phyloP scores from a whole-genome alignment of 2,329 filamentous ascomycete genomes.

The Neospermospora avenae region DNA sequence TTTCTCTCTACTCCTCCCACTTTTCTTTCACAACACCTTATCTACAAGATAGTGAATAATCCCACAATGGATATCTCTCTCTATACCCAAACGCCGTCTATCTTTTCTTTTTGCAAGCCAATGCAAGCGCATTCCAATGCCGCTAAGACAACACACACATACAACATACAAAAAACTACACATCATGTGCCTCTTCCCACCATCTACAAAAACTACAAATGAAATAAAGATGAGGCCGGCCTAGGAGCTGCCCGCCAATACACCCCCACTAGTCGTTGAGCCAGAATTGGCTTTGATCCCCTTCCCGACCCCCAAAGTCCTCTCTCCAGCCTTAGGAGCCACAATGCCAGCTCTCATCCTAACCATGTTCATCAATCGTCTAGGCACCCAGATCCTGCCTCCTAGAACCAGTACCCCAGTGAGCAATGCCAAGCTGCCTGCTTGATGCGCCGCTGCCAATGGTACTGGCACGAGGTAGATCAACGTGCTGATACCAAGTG shows the following conservation, averaged over 20 bases:
- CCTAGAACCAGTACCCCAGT: slow-evolving; percentile 79
- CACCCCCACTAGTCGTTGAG: slow-evolving; percentile 6
- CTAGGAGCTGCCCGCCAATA: not conserved
- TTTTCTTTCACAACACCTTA: not conserved
- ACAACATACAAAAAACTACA: not conserved
- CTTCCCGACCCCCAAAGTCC: slow-evolving; percentile 3
- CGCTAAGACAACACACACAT: not conserved
- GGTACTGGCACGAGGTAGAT: slow-evolving; percentile 91
- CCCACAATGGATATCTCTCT: slow-evolving; percentile 2
- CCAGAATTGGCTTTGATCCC: slow-evolving; percentile 11
- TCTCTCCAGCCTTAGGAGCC: slow-evolving; percentile 1
- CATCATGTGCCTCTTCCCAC: not conserved
- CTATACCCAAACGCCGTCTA: not conserved
- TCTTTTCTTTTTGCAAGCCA: no score
- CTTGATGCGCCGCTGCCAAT: slow-evolving; percentile 88
- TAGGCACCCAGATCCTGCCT: slow-evolving; percentile 72
- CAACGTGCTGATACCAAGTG: slow-evolving; percentile 84
- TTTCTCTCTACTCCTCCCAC: not conserved
- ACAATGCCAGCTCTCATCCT: slow-evolving; percentile 35
- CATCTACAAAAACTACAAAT: not conserved
- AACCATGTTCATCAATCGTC: slow-evolving; percentile 58
- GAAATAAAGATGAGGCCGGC: no score
- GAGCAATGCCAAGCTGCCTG: slow-evolving; percentile 79
- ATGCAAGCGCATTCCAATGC: no score
- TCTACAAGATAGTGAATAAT: not conserved